Evolutionary conservation across 176 grass and related monocot species (phyloP), one percentile per base, ranked within the genome.

Genomic region (Avena atlantica): DNA sequence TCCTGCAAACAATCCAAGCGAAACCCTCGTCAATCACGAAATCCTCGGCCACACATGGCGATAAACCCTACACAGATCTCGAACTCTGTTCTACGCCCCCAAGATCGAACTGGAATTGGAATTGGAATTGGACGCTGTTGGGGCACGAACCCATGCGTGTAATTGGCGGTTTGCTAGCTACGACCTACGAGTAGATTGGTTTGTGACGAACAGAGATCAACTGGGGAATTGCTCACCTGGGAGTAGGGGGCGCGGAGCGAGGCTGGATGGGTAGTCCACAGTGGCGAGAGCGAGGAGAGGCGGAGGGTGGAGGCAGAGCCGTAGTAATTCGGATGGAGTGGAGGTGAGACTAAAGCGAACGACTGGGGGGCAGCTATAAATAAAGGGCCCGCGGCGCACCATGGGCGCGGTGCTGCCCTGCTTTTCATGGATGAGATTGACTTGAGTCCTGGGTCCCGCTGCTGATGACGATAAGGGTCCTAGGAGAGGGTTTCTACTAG

Each of bases 1-100:
- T 91, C 90, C 90, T 91, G 90, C 86, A 91, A 87, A 88, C 51
- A 88, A 88, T 81, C 75, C n/a, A 90, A 87, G 73, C 34, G 58
- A 87, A 40, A 68, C 2, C 53, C 73, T 42, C 14, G 62, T 91
- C 77, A 88, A 85, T 70, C 45, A 88, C 55, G 82, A 40, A 49
- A 53, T 42, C 77, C 27, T 82, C 69, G 16, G 6, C 20, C 60
- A 63, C 10, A 78, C 16, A 88, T 40, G 20, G 4, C 14, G 3
- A 51, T 9, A 70, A 77, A 61, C 81, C 53, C 42, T 57, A 49
- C 48, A 70, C 9, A n/a, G 76, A 68, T 74, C 67, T 58, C 40
- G 21, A 15, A 12, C 31, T n/a, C 25, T 63, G 20, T 8, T 11
- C 77, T 81, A 48, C 0, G 55, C 6, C 7, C 6, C 6, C 55